A percentile compares a stretch with the other conserved stretches of the same genome.
Conservation (phyloP, 1,284 basidiomycete species). For the Cryptococcus jaspeensis region DNA sequence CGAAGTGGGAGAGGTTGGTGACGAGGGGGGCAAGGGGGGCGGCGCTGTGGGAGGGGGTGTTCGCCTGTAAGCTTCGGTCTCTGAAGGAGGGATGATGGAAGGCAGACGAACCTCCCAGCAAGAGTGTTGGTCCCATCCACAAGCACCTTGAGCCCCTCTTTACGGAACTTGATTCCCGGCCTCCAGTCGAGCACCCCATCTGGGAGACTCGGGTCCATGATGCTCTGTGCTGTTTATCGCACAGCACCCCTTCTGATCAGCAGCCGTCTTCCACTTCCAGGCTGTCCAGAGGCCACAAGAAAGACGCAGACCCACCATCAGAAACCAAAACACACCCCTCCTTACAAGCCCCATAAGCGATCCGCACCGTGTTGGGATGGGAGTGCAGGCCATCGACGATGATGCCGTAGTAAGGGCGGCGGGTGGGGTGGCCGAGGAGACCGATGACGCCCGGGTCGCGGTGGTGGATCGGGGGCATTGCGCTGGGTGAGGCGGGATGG, state of each 20-base stretch:
- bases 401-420: conserved; percentile 77
- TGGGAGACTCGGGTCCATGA: conserved; percentile 76
- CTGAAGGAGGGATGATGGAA: no score
- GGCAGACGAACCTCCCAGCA: conserved; percentile 68
- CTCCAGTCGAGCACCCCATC: conserved; percentile 87
- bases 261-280: no score
- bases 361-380: conserved; percentile 81
- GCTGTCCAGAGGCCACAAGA: no score
- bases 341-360: conserved; percentile 78
- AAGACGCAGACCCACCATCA: conserved; percentile 64
- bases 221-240: conserved; percentile 58
- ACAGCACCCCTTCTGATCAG: no score
- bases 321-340: conserved; percentile 84
- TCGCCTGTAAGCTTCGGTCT: no score
- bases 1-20: conserved; percentile 77
- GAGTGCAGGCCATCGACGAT: conserved; percentile 90
- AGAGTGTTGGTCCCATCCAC: conserved; percentile 81
- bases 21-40: conserved; percentile 57
- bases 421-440: conserved; percentile 74
- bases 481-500: conserved; percentile 12
- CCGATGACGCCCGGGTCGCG: conserved; percentile 66
- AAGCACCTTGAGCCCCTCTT: conserved; percentile 75
- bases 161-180: conserved; percentile 65
- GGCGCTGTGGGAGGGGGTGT: background rate
- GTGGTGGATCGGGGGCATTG: conserved; percentile 44